phyloP scores from a whole-genome alignment of 768 basidiomycete species.

The Macrolepiota dolichaula region DNA sequence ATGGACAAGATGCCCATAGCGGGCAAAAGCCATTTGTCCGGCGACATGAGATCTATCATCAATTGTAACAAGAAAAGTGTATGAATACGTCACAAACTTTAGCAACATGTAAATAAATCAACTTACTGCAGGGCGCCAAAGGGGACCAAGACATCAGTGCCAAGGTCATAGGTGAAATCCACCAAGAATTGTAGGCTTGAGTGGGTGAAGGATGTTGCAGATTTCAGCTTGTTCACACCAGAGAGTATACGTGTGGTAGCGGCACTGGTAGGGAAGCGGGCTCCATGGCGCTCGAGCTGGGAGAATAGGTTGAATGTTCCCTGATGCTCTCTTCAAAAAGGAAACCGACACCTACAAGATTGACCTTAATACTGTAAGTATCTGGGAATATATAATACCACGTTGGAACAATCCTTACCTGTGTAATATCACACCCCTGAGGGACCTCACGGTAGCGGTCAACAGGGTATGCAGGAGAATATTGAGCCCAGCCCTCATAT shows the following conservation, averaged over 20 bases:
- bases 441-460: constrained; percentile 44
- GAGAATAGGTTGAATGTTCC: neutral
- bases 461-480: constrained; percentile 56
- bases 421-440: constrained; percentile 46
- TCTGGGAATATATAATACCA: neutral
- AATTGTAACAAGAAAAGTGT: neutral
- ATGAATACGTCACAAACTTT: neutral
- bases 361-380: neutral
- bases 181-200: constrained; percentile 51
- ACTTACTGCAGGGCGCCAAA: constrained; percentile 65
- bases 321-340: too few relatives aligned
- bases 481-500: constrained; percentile 50
- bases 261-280: constrained; percentile 66
- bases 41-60: constrained; percentile 34
- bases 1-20: constrained; percentile 51
- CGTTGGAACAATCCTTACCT: constrained; percentile 33
- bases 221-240: constrained; percentile 53
- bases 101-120: constrained; percentile 3
- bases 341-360: neutral
- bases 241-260: constrained; percentile 38
- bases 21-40: constrained; percentile 46
- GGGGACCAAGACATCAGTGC: constrained; percentile 54
- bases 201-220: constrained; percentile 40
- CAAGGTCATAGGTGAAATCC: constrained; percentile 57
- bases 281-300: constrained; percentile 79